These are phyloP conservation scores for Aspergillus ostianus DNA, from an alignment of 495 filamentous ascomycete species.

Conservation along the genomic window DNA sequence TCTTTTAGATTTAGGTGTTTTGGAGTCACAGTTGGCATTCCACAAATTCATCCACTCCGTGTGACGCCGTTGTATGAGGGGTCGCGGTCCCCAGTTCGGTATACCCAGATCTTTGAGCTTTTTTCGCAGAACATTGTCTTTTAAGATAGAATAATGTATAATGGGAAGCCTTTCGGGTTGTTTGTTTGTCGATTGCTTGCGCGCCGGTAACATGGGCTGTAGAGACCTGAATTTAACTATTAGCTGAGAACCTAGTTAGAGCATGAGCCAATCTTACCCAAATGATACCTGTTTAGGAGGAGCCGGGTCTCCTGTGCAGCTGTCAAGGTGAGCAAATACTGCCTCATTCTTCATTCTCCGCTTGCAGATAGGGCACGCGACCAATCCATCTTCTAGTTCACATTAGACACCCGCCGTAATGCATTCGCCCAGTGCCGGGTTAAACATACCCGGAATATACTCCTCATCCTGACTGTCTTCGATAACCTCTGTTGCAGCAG, in stretches of 20 bases:
- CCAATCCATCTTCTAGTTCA: conserved; percentile 65
- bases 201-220: conserved; percentile 17
- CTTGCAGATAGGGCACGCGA: conserved; percentile 78
- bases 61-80: conserved; percentile 73
- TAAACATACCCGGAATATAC: conserved; percentile 30
- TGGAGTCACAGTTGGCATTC: conserved; percentile 94
- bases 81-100: conserved; percentile 61
- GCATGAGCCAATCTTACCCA: conserved; percentile 26
- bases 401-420: conserved; percentile 27
- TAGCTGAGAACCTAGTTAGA: neutral
- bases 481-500: conserved; percentile 26
- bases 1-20: conserved; percentile 61
- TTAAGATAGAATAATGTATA: conserved; percentile 78
- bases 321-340: conserved; percentile 81
- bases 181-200: conserved; percentile 21
- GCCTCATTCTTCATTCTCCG: conserved; percentile 69
- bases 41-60: conserved; percentile 93
- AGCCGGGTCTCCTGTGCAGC: conserved; percentile 33
- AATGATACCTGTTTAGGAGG: conserved; percentile 23
- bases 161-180: conserved; percentile 64
- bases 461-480: conserved; percentile 44
- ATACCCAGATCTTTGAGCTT: conserved; percentile 85
- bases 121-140: conserved; percentile 69
- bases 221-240: conserved; percentile 23
- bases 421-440: neutral